These are phyloP conservation scores for Sugiyamaella castrensis DNA, from an alignment of 1,139 yeast genomes.

Conservation along the genomic window DNA sequence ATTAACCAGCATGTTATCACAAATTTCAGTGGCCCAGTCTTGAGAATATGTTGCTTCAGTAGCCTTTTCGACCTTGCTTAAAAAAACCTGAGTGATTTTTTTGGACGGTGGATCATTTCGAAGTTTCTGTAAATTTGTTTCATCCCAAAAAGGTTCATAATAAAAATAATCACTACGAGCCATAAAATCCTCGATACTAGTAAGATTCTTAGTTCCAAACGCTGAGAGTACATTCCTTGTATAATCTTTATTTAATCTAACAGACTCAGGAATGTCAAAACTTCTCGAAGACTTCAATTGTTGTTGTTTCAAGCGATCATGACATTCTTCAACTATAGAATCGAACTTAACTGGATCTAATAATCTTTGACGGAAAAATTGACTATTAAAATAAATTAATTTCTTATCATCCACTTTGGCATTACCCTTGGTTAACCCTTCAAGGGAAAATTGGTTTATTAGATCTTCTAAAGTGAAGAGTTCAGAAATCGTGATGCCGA, in stretches of 20 bases:
- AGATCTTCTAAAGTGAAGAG: conserved; percentile 56
- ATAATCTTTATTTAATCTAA: conserved; percentile 19
- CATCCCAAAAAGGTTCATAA: conserved; percentile 20
- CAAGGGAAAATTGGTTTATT: conserved; percentile 49
- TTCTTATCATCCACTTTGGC: conserved; percentile 85
- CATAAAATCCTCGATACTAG: conserved; percentile 25
- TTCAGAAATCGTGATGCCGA: conserved; percentile 55
- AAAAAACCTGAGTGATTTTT: conserved; percentile 1
- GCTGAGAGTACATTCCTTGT: conserved; percentile 21
- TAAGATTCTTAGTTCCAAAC: conserved; percentile 21
- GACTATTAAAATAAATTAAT: conserved; percentile 70
- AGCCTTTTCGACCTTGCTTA: background rate
- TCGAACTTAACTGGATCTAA: conserved; percentile 20
- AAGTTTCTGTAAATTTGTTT: conserved; percentile 35
- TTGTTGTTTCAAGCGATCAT: background rate
- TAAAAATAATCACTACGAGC: conserved; percentile 23
- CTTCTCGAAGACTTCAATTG: background rate
- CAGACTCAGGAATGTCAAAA: conserved; percentile 22
- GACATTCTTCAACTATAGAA: conserved; percentile 20
- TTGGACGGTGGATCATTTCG: background rate
- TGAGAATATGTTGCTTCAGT: background rate
- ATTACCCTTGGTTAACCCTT: conserved; percentile 83
- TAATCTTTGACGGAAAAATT: conserved; percentile 44
- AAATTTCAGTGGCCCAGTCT: conserved; percentile 4
- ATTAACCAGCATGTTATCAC: conserved; percentile 3